Conservation (phyloP, 345 rosid genomes). For the Carallia pectinifolia region DNA sequence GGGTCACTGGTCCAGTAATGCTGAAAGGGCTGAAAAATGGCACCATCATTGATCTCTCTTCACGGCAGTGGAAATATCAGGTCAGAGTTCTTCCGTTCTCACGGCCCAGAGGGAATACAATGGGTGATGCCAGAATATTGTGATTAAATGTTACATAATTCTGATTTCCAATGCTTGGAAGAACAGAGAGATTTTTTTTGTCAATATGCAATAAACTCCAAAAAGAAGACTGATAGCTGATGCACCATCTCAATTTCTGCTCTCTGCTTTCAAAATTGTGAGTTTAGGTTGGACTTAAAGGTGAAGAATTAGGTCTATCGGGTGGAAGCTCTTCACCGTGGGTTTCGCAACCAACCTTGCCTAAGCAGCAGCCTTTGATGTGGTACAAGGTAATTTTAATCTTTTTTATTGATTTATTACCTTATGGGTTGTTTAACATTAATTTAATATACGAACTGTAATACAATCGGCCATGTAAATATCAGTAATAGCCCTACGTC, state of each 20-base stretch:
- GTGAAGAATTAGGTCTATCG: conserved; percentile 66
- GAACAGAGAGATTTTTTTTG: no score
- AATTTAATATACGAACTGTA: no score
- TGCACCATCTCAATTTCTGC: conserved; percentile 2
- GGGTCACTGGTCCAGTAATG: conserved; percentile 90
- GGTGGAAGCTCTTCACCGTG: conserved; percentile 71
- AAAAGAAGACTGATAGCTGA: not conserved
- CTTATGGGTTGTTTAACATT: not conserved
- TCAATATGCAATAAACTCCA: not conserved
- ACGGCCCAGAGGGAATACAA: not conserved
- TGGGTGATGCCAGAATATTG: conserved; percentile 1
- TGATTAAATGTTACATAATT: not conserved
- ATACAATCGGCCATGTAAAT: no score
- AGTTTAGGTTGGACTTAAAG: conserved; percentile 74
- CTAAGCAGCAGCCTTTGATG: conserved; percentile 68
- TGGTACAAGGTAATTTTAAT: conserved; percentile 82
- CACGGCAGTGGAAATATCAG: conserved; percentile 89
- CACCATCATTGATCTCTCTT: conserved; percentile 56
- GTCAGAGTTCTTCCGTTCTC: conserved; percentile 29
- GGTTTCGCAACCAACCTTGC: conserved; percentile 62
- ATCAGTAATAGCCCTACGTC: no score
- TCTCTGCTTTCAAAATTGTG: conserved; percentile 11
- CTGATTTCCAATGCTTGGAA: not conserved
- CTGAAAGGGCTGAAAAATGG: conserved; percentile 57
- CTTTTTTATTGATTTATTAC: not conserved